Base-by-base conservation (phyloP, 805 yeast species). In the Teunomyces barrocoloradensis region DNA sequence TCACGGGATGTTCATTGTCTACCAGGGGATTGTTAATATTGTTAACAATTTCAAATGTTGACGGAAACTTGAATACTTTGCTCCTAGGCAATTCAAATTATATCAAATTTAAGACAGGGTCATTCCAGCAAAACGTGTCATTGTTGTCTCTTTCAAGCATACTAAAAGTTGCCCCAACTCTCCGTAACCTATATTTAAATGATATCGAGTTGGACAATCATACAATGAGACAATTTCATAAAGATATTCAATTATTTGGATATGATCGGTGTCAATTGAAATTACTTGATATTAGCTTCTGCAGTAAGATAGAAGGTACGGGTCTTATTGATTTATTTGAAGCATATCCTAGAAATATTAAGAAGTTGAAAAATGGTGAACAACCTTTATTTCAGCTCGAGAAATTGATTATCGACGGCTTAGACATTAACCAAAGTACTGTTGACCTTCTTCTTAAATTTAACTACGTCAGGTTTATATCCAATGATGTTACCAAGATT, bases 161-260 rank as follows among this genome's bases (percentile, higher is more conserved):
- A 15, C 53, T 58, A 15, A 36, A 33, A n/a, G 36, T 39, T 20
- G 56, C 46, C 21, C 71, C 61, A 2, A 40, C 48, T 2, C 48
- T 72, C 5, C 36, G 46, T 9, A 42, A 49, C 3, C 57, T 73
- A 9, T 57, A 56, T 23, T 47, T 73, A 21, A 63, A 67, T 28
- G 75, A 73, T 38, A 46, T 69, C 37, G 71, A 69, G 35, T 51
- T 73, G 33, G 76, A 73, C 46, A 65, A 65, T 46, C 56, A 60
- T 4, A 56, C 74, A 0, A 56, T 70, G 62, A 58, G 57, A 30
- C 55, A 53, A 27, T 63, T 73, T 30, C 47, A 57, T 29, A 50
- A 52, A 5, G 75, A 69, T 41, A 47, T 71, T 7, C 48, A 50
- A 11, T 38, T 36, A 4, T 45, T 50, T n/a, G 61, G 65, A 1